Percentiles rank a stretch among this genome's conserved stretches.
Evolutionary conservation across 306 rosid species (phyloP).

Genomic region (Rosa rugosa): DNA sequence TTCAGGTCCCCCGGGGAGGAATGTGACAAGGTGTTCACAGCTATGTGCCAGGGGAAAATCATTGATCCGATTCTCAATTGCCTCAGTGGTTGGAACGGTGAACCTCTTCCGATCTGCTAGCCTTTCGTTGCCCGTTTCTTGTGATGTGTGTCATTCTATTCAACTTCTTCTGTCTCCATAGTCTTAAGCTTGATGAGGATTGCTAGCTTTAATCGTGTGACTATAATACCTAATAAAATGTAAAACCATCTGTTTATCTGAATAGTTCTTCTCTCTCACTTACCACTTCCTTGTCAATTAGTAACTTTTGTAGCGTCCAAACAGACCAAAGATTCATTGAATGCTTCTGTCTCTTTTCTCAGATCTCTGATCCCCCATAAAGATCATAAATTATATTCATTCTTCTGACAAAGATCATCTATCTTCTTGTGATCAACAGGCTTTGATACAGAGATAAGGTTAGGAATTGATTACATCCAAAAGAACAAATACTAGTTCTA

Average conservation of each 20-base stretch:
- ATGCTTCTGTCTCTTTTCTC: not conserved
- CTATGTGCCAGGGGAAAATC: slow-evolving; percentile 75
- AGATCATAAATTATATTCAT: not conserved
- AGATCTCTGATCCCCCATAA: not conserved
- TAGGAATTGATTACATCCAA: not conserved
- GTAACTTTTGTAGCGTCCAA: not conserved
- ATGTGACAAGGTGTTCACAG: slow-evolving; percentile 70
- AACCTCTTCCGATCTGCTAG: slow-evolving; percentile 78
- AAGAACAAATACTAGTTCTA: not conserved
- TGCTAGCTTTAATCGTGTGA: slow-evolving; percentile 10
- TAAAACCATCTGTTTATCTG: slow-evolving; percentile 4
- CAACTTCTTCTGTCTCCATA: not conserved
- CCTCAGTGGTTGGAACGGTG: slow-evolving; percentile 77
- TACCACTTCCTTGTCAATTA: not conserved
- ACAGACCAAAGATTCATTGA: not conserved
- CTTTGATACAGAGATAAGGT: not conserved
- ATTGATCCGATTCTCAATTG: slow-evolving; percentile 80
- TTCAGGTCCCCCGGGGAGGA: slow-evolving; percentile 77
- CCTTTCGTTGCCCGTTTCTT: not conserved
- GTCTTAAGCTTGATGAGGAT: slow-evolving; percentile 9
- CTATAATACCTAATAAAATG: slow-evolving; percentile 19
- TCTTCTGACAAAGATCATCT: not conserved
- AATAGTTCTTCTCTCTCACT: not conserved
- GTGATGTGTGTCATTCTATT: not conserved
- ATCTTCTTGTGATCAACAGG: not conserved